Evolutionary conservation across 2,329 filamentous ascomycete species (phyloP).

Genomic region (Eurotiales sp.): DNA sequence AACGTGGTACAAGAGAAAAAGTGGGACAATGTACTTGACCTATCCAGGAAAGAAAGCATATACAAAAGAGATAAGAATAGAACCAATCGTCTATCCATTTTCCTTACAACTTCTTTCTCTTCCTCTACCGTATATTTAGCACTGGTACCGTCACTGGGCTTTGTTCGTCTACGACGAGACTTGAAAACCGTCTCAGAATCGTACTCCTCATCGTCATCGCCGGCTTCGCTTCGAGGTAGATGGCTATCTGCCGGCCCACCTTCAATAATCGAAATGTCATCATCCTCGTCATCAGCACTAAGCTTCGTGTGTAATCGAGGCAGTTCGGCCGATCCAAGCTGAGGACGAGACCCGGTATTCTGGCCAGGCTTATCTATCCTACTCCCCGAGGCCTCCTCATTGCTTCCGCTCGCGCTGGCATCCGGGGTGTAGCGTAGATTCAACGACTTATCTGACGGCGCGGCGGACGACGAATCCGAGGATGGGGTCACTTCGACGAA

Average conservation of each 20-base stretch:
- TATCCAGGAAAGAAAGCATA: slow-evolving; percentile 78
- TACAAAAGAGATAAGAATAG: slow-evolving; percentile 79
- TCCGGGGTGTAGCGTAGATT: slow-evolving; percentile 31
- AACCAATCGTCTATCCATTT: slow-evolving; percentile 74
- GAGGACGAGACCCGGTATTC: slow-evolving; percentile 7
- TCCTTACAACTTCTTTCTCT: slow-evolving; percentile 65
- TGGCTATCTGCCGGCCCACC: slow-evolving; percentile 1
- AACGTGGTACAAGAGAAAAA: not conserved
- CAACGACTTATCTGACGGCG: slow-evolving; percentile 24
- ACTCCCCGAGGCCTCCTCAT: slow-evolving; percentile 20
- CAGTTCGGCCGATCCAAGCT: slow-evolving; percentile 19
- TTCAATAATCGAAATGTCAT: slow-evolving; percentile 12
- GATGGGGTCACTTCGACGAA: slow-evolving; percentile 20
- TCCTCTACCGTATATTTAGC: slow-evolving; percentile 55
- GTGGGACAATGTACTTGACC: slow-evolving; percentile 64
- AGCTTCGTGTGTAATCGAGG: slow-evolving; percentile 36
- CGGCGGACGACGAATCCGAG: slow-evolving; percentile 6
- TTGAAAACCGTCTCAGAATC: slow-evolving; percentile 26
- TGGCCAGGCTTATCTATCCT: not conserved
- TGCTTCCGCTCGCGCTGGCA: slow-evolving; percentile 32
- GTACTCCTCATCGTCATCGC: slow-evolving; percentile 19
- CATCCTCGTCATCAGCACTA: slow-evolving; percentile 5
- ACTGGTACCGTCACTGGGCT: not conserved
- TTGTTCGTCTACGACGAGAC: slow-evolving; percentile 24
- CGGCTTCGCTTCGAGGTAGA: slow-evolving; percentile 16